These are phyloP conservation scores for Globisporangium apiculatum DNA, from an alignment of 352 stramenopile species.

Conservation along the genomic window DNA sequence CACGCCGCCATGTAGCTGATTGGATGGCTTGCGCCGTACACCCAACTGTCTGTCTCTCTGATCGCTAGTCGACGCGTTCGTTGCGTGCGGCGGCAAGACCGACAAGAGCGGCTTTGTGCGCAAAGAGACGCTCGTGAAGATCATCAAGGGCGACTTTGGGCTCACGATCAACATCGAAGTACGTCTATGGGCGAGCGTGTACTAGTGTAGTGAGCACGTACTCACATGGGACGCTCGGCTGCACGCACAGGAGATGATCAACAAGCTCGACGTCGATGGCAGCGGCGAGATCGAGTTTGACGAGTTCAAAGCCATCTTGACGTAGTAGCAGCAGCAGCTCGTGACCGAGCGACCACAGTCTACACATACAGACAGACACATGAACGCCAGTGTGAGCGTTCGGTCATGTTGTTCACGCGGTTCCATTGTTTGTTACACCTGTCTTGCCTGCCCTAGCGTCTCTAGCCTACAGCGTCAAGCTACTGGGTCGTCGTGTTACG, in stretches of 20 bases:
- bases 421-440: too few relatives aligned
- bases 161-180: conserved; percentile 96
- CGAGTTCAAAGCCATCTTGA: conserved; percentile 92
- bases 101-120: conserved; percentile 92
- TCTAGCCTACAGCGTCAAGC: too few relatives aligned
- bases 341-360: not conserved
- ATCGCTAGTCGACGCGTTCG: conserved; percentile 91
- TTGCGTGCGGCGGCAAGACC: conserved; percentile 91
- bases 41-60: not conserved
- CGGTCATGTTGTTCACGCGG: too few relatives aligned
- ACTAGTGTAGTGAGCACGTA: not conserved
- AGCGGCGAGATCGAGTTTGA: conserved; percentile 95
- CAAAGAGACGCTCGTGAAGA: conserved; percentile 87
- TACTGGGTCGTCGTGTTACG: too few relatives aligned
- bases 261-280: conserved; percentile 93
- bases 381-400: not conserved
- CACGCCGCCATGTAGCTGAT: not conserved
- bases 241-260: conserved; percentile 85
- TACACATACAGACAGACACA: not conserved
- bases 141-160: conserved; percentile 95
- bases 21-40: not conserved
- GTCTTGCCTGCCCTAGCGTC: too few relatives aligned
- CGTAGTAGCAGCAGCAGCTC: conserved; percentile 17
- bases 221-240: not conserved
- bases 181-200: not conserved